These are phyloP conservation scores for Aspergillus unguis DNA, from an alignment of 2,329 filamentous ascomycete species.

Conservation along the genomic window DNA sequence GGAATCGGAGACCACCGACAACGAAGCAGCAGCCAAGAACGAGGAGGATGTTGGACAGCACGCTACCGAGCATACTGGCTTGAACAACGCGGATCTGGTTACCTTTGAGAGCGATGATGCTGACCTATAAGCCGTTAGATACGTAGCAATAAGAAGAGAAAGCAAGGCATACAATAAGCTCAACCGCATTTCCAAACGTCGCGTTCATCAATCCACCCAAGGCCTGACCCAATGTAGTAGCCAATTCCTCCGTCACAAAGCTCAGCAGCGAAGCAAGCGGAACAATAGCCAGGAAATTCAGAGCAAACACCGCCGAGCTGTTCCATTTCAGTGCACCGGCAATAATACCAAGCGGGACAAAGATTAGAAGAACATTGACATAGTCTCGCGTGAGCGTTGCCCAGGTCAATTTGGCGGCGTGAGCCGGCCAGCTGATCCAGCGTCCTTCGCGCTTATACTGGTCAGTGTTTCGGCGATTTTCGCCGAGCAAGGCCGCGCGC, in stretches of 20 bases:
- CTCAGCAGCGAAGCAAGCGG: conserved; percentile 60
- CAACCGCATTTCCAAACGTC: conserved; percentile 65
- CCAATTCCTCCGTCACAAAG: conserved; percentile 63
- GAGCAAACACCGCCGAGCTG: conserved; percentile 56
- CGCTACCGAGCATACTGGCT: conserved; percentile 93
- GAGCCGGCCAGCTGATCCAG: conserved; percentile 41
- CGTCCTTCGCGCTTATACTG: conserved; percentile 34
- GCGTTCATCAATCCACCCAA: conserved; percentile 63
- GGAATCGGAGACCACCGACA: conserved; percentile 66
- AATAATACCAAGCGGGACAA: conserved; percentile 63
- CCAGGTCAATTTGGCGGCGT: conserved; percentile 42
- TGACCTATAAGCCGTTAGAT: conserved; percentile 58
- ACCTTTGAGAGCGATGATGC: conserved; percentile 81
- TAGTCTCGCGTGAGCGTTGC: conserved; percentile 47
- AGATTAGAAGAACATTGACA: conserved; percentile 61
- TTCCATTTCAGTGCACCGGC: conserved; percentile 59
- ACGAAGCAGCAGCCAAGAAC: conserved; percentile 80
- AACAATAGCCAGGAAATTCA: conserved; percentile 65
- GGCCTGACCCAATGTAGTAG: conserved; percentile 59
- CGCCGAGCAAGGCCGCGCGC: conserved; percentile 32
- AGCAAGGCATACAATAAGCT: conserved; percentile 69
- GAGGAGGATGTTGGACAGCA: conserved; percentile 88
- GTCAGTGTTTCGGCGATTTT: conserved; percentile 19
- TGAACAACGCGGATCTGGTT: conserved; percentile 95
- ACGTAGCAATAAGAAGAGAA: conserved; percentile 9